Conservation (phyloP, 805 yeast species). For the Schwanniomyces sp. region DNA sequence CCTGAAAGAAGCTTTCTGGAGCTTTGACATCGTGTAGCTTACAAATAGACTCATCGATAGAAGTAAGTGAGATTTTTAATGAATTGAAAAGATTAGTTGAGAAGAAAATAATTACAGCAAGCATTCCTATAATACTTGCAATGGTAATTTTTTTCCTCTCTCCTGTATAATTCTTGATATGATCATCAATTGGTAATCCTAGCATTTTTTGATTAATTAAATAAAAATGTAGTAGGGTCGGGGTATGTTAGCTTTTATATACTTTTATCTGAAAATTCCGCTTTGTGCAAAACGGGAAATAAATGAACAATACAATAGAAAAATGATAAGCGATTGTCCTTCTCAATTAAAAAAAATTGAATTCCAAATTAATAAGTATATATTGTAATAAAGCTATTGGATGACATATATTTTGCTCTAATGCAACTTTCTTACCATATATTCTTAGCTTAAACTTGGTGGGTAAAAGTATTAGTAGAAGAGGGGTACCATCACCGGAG, state of each 20-base stretch:
- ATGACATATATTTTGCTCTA: no score
- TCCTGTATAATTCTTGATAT: neutral
- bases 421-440: no score
- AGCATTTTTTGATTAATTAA: constrained; percentile 6
- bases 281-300: neutral
- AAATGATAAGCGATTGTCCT: no score
- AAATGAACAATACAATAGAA: no score
- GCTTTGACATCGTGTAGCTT: constrained; percentile 7
- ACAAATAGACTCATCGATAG: constrained; percentile 9
- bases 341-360: no score
- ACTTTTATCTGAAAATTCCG: neutral
- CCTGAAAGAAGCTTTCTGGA: constrained; percentile 8
- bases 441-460: no score
- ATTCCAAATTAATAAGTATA: no score
- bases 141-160: constrained; percentile 6
- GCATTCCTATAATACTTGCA: constrained; percentile 10
- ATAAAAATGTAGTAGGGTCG: neutral
- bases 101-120: constrained; percentile 13
- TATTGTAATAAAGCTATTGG: no score
- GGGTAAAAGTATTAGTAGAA: no score
- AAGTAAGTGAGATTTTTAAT: constrained; percentile 12
- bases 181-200: constrained; percentile 13
- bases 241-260: neutral
- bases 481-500: no score
- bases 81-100: constrained; percentile 17